phyloP scores from a whole-genome alignment of 2,329 filamentous ascomycete genomes.

The Sporothrix sp. region DNA sequence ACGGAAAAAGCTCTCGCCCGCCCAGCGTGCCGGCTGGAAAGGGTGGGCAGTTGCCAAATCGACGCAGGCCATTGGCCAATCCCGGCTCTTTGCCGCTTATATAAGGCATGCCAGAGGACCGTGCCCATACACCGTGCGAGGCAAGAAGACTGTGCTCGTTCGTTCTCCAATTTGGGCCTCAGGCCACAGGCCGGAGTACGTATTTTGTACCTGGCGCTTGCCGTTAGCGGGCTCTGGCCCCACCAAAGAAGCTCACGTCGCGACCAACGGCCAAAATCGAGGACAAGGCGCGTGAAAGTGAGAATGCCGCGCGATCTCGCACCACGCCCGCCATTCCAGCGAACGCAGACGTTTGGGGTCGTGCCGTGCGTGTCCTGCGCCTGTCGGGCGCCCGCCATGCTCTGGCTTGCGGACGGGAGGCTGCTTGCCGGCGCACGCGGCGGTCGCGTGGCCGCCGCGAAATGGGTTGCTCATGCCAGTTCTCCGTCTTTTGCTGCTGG shows the following conservation, averaged over 20 bases:
- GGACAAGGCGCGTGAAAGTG: neutral
- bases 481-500: neutral
- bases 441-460: neutral
- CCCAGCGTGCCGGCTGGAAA: constrained; percentile 3
- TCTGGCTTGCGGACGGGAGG: neutral
- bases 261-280: neutral
- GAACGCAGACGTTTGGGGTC: too few relatives aligned
- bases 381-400: too few relatives aligned
- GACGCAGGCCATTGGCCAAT: constrained; percentile 14
- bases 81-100: constrained; percentile 11
- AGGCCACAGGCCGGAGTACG: constrained; percentile 4
- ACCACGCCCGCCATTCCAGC: too few relatives aligned
- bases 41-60: constrained; percentile 13
- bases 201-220: neutral
- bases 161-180: constrained; percentile 1
- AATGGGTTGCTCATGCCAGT: neutral
- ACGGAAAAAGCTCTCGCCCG: constrained; percentile 14
- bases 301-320: too few relatives aligned
- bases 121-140: neutral
- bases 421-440: neutral
- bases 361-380: too few relatives aligned
- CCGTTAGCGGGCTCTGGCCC: neutral
- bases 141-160: neutral
- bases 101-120: constrained; percentile 1
- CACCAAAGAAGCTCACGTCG: constrained; percentile 3